Evolutionary conservation across 2,329 filamentous ascomycete genomes (phyloP).

Genomic region (Rutstroemia sp.): DNA sequence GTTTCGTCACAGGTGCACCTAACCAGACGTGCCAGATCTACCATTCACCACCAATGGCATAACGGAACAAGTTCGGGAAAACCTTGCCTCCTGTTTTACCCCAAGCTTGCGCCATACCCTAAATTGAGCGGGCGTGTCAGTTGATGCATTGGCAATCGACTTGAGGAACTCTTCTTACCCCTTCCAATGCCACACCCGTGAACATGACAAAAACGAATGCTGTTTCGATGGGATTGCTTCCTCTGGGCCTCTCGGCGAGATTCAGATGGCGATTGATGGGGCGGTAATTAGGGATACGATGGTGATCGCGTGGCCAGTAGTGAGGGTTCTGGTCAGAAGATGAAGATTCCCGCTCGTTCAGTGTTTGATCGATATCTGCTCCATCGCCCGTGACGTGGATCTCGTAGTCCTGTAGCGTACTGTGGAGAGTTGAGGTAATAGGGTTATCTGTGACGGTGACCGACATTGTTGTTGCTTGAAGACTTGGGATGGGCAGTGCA

Average conservation of each 20-base stretch:
- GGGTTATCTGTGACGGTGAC: neutral
- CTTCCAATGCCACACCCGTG: constrained; percentile 37
- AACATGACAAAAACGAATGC: constrained; percentile 45
- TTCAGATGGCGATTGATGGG: constrained; percentile 38
- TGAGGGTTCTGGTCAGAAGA: constrained; percentile 24
- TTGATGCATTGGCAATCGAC: neutral
- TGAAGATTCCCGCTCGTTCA: neutral
- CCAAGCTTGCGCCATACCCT: constrained; percentile 41
- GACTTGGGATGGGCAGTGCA: neutral
- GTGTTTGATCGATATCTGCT: neutral
- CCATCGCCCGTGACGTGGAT: constrained; percentile 35
- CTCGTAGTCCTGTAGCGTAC: constrained; percentile 34
- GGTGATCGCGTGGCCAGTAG: constrained; percentile 41
- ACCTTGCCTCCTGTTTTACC: constrained; percentile 41
- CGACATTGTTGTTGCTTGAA: neutral
- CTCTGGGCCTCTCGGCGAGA: constrained; percentile 35
- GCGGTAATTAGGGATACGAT: constrained; percentile 40
- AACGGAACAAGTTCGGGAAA: constrained; percentile 41
- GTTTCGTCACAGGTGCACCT: too few relatives aligned
- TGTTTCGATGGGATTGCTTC: constrained; percentile 36
- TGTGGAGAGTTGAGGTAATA: neutral
- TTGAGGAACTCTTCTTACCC: constrained; percentile 28
- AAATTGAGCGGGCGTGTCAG: neutral
- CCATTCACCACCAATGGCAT: constrained; percentile 37
- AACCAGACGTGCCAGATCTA: too few relatives aligned